These are phyloP conservation scores for Termitomyces sp. DNA, from an alignment of 768 basidiomycete species.

Conservation along the genomic window DNA sequence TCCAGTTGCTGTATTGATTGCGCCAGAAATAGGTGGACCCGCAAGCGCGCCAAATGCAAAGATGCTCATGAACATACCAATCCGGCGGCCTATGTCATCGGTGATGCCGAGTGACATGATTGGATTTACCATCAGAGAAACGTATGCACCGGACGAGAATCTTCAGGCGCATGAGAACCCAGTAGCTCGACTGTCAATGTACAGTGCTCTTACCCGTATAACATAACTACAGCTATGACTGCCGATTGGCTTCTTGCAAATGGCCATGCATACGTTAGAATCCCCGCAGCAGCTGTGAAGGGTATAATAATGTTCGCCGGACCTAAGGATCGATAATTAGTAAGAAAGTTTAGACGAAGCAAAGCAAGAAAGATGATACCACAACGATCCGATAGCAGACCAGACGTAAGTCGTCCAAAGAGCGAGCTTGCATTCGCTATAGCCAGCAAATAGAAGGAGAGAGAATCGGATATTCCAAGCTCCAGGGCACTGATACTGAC, in stretches of 20 bases:
- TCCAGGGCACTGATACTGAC: constrained; percentile 51
- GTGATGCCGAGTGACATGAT: constrained; percentile 56
- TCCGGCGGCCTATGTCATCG: constrained; percentile 57
- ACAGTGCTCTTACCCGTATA: constrained; percentile 49
- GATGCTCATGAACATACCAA: constrained; percentile 61
- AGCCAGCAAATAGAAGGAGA: constrained; percentile 61
- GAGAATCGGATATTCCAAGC: constrained; percentile 40
- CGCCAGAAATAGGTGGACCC: constrained; percentile 73
- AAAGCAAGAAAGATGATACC: constrained; percentile 31
- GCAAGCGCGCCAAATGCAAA: constrained; percentile 56
- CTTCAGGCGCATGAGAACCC: constrained; percentile 22
- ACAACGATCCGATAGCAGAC: constrained; percentile 46
- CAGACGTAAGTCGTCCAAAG: constrained; percentile 53
- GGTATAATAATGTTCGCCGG: constrained; percentile 66
- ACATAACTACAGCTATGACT: constrained; percentile 46
- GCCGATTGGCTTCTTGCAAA: constrained; percentile 39
- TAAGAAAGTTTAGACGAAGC: neutral
- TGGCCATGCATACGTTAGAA: constrained; percentile 70
- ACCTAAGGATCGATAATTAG: constrained; percentile 31
- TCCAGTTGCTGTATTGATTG: constrained; percentile 48
- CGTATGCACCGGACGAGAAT: constrained; percentile 57
- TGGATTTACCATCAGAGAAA: constrained; percentile 50
- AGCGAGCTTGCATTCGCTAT: constrained; percentile 65
- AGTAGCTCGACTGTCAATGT: neutral
- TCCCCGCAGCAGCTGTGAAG: constrained; percentile 47